A percentile compares a stretch with the other conserved stretches of the same genome.
Evolutionary conservation across 345 rosid species (phyloP).

Genomic region (Syzygium jambos): DNA sequence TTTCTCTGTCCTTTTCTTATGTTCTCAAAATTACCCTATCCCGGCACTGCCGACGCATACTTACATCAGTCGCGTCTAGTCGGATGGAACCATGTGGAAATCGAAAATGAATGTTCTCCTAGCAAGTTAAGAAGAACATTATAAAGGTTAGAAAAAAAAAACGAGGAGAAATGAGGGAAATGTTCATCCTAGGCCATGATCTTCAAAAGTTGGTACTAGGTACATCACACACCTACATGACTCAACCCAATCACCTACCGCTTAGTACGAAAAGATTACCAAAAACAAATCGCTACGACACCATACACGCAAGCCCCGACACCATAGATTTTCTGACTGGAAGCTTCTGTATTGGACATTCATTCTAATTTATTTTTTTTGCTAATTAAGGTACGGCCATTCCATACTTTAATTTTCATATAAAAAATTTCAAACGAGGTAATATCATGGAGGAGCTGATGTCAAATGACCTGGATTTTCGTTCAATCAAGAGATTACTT

Average conservation of each 20-base stretch:
- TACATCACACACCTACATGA: not conserved
- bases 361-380: not conserved
- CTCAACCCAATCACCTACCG: not conserved
- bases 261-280: not conserved
- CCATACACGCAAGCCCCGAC: not conserved
- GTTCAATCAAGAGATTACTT: not conserved
- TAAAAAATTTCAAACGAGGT: not conserved
- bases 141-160: not conserved
- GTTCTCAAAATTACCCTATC: not conserved
- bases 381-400: not conserved
- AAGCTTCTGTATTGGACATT: not conserved
- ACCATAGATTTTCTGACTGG: not conserved
- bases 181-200: not conserved
- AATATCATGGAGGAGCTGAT: not conserved
- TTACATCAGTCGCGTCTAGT: accelerated
- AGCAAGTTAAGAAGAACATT: accelerated
- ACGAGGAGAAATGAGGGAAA: accelerated
- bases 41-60: too few species aligned
- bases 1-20: not conserved
- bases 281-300: not conserved
- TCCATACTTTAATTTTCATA: not conserved
- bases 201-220: not conserved
- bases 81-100: not conserved
- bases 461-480: not conserved
- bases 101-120: not conserved